Evolutionary conservation across 2,329 filamentous ascomycete genomes (phyloP).

Genomic region (Fusarium hainanense): DNA sequence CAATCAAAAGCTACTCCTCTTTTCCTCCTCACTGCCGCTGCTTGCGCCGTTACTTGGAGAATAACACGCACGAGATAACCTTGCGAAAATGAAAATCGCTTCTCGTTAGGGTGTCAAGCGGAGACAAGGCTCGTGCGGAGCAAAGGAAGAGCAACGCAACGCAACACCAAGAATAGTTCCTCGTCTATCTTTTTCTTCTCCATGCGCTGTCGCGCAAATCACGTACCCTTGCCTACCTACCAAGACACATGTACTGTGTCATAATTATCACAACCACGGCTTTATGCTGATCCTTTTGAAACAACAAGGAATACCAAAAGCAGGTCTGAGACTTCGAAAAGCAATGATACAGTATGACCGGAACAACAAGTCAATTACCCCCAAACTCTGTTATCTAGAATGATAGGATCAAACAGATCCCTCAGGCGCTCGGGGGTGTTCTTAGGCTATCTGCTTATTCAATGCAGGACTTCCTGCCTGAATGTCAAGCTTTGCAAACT

Average conservation of each 20-base stretch:
- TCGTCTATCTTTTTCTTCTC: background rate
- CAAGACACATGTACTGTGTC: background rate
- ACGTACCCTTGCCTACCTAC: background rate
- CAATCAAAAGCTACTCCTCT: conserved; percentile 20
- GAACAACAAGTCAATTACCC: background rate
- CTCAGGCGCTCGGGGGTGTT: conserved; percentile 5
- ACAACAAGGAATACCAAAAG: background rate
- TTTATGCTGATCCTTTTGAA: background rate
- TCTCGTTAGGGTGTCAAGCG: conserved; percentile 33
- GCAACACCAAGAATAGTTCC: conserved; percentile 4
- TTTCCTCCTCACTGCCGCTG: conserved; percentile 31
- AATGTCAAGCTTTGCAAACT: background rate
- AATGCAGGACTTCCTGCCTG: conserved; percentile 6
- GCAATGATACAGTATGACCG: background rate
- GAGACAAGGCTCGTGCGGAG: conserved; percentile 39
- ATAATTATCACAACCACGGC: background rate
- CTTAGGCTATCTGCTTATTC: conserved; percentile 3
- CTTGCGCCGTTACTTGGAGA: conserved; percentile 39
- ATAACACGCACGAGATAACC: conserved; percentile 17
- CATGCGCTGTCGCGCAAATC: background rate
- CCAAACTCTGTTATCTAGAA: conserved; percentile 10
- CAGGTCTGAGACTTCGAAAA: conserved; percentile 6
- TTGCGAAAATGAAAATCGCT: conserved; percentile 28
- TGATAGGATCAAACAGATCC: conserved; percentile 6
- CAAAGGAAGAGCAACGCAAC: conserved; percentile 35